Conservation (phyloP, 1,284 basidiomycete genomes). For the Heterobasidion irregulare region DNA sequence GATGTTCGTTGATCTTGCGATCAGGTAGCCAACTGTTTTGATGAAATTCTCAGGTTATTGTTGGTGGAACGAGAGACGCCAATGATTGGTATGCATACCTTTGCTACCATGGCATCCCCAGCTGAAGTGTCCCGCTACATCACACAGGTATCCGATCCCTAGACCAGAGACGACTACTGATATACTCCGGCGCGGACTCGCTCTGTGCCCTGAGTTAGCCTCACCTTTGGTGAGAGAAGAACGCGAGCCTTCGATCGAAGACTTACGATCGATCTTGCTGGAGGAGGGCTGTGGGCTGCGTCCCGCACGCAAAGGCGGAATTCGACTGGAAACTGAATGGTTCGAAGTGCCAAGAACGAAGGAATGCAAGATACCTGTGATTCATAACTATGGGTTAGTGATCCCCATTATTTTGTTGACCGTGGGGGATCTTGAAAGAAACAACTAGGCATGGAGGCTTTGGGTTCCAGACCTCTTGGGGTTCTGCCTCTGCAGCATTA, state of each 20-base stretch:
- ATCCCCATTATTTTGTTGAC: too few relatives aligned
- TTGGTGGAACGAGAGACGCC: constrained; percentile 54
- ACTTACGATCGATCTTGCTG: constrained; percentile 53
- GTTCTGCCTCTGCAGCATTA: constrained; percentile 35
- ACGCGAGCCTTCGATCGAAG: constrained; percentile 49
- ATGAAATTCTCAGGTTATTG: constrained; percentile 36
- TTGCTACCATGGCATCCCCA: background rate
- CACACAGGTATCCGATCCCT: constrained; percentile 42
- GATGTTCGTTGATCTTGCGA: constrained; percentile 31
- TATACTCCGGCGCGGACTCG: constrained; percentile 51
- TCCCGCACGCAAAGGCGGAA: constrained; percentile 37
- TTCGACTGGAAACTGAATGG: constrained; percentile 31
- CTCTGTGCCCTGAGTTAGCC: constrained; percentile 58
- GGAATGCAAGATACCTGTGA: constrained; percentile 23
- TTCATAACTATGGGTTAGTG: constrained; percentile 40
- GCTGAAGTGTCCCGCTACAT: constrained; percentile 1
- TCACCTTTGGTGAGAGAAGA: constrained; percentile 43
- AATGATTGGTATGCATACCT: constrained; percentile 50
- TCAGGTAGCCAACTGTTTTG: background rate
- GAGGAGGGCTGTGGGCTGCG: constrained; percentile 57
- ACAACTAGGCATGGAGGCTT: constrained; percentile 32
- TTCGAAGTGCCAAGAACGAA: constrained; percentile 10
- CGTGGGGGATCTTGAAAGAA: too few relatives aligned
- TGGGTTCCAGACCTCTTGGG: constrained; percentile 40
- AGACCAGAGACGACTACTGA: constrained; percentile 51